Base-by-base conservation (phyloP, 139 green algal species). In the Bryopsis sp. region DNA sequence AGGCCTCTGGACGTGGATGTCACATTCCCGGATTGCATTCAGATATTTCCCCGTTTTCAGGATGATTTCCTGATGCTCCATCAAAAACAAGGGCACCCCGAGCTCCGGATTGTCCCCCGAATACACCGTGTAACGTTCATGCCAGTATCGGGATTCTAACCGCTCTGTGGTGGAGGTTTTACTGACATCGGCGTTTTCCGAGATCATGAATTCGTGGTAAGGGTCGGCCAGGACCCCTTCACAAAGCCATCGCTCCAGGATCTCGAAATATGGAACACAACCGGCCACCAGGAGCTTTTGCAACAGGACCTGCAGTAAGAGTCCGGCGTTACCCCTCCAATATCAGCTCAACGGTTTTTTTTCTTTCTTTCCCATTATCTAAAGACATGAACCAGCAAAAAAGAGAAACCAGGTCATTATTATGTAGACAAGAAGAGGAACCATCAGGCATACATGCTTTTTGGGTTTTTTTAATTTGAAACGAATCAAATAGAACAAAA, bases 181-280 rank as follows among this genome's bases (percentile, higher is more conserved):
- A 11, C 33, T 6, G 8, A 58, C 70, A 11, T 28, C 24, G 31
- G 8, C 6, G 24, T 61, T 26, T 61, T 87, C 80, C 57, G 87
- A 68, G 24, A 96, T 78, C 81, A 97, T 92, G 68, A 97, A 97
- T 74, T 97, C 91, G 15, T 32, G 58, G 67, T 93, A 92, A 0
- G 91, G 88, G 64, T 96, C 91, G 37, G 92, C 81, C 59, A 95
- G 66, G 35, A 82, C 58, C 0, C 90, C 91, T 58, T 86, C 75
- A 32, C 77, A 82, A 69, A 97, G 68, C 91, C 91, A 97, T 3
- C 73, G 70, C 67, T 89, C 82, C 72, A 97, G 76, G 33, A 85
- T 79, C 58, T 64, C 64, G 48, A 93, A 90, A 77, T 96, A 97
- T 22, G 90, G 90, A 67, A 71, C 74, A 5, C 79, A 77, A 0